Base-by-base conservation (phyloP, 768 basidiomycete genomes). In the Leccinum broughii region DNA sequence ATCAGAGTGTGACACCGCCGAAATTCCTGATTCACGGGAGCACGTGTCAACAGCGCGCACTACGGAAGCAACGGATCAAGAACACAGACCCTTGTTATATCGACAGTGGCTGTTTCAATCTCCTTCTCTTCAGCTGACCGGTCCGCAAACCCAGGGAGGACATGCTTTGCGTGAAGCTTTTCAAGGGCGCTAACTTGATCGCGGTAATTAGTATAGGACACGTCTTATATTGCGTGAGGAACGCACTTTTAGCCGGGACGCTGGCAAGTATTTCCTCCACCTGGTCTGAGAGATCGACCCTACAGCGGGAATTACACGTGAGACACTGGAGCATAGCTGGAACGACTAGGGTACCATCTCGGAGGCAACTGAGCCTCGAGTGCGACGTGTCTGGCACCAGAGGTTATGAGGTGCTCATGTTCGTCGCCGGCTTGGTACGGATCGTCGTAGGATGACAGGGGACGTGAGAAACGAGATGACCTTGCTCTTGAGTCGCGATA, bases 111-210 rank as follows among this genome's bases (percentile, higher is more conserved):
- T 22, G 81, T 74, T 70, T 97, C 92, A 62, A 99, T 99, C 72
- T 98, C 95, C 62, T 87, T 83, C 77, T 98, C 96, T 77, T 99
- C 96, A 4, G 87, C 87, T 2, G 90, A 81, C 55, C 97, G 90
- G 83, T 99, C 97, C 71, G 93, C 85, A 73, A 99, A 99, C 1
- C 95, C 96, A 64, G 97, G 97, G 6, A 99, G 84, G 59, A 89
- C 90, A 74, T 97, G 95, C 72, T 92, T 97, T 64, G 96, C 92
- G 66, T 99, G 96, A 5, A 99, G 85, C 73, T 92, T 97, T 75
- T 98, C 97, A 44, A 99, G 87, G 7, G 84, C 77, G n/a, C 80
- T 75, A 70, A 98, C 97, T 98, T 74, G 64, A 57, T 53, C 13
- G 65, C 11, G 54, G 60, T 66, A 62, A 57, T 65, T 61, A 66